Evolutionary conservation across 306 rosid genomes (phyloP).

Genomic region (Pachyrhizus erosus): DNA sequence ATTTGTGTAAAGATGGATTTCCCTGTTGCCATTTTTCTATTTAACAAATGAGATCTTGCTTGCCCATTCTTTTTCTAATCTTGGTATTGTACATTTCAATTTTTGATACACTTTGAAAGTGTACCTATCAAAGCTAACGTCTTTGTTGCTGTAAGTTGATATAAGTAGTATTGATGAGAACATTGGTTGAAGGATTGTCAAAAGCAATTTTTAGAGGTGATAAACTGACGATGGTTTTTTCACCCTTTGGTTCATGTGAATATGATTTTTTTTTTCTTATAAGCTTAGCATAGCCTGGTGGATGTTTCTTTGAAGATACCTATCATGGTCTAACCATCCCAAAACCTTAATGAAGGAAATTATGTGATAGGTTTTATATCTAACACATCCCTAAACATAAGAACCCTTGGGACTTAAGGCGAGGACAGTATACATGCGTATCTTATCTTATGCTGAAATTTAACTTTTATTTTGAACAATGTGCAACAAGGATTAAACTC

Average conservation of each 20-base stretch:
- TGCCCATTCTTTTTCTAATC: not conserved
- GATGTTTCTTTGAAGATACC: not conserved
- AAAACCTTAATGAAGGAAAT: not conserved
- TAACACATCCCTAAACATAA: not conserved
- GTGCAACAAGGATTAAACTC: not conserved
- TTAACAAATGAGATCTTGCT: not conserved
- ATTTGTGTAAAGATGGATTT: slow-evolving; percentile 9
- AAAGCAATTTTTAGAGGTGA: not conserved
- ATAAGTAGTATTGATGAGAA: not conserved
- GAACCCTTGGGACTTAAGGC: not conserved
- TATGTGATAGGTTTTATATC: not conserved
- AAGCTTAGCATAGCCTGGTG: not conserved
- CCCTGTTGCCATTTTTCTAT: not conserved
- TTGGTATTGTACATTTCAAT: not conserved
- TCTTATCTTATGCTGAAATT: not conserved
- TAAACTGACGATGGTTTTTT: not conserved
- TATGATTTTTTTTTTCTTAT: not conserved
- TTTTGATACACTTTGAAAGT: not conserved
- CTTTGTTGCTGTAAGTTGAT: slow-evolving; percentile 2
- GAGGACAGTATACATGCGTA: not conserved
- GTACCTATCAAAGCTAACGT: not conserved
- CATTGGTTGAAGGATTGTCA: slow-evolving; percentile 8
- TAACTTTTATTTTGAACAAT: not conserved
- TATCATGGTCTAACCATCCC: not conserved
- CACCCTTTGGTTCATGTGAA: not conserved